A percentile compares a stretch with the other conserved stretches of the same genome.
Evolutionary conservation across 371 early-diverging fungal species (phyloP).

Genomic region (Mortierella sp.): DNA sequence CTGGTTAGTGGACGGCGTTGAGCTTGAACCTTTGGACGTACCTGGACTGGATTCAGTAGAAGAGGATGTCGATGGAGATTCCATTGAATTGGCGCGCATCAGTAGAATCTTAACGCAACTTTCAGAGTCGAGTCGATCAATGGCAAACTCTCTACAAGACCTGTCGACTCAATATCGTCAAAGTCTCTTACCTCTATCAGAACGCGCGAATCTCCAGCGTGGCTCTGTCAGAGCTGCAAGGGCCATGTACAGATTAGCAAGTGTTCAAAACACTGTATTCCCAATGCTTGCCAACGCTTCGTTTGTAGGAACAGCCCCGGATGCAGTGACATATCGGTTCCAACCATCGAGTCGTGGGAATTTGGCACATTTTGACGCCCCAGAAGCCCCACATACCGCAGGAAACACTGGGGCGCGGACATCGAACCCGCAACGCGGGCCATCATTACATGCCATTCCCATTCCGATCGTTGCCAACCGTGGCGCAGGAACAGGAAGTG

Average conservation of each 20-base stretch:
- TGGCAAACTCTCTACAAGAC: conserved; percentile 41
- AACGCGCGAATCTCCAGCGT: conserved; percentile 27
- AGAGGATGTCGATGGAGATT: conserved; percentile 40
- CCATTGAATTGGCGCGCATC: conserved; percentile 35
- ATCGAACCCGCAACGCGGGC: conserved; percentile 2
- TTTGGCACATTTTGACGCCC: not conserved
- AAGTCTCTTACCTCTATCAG: conserved; percentile 16
- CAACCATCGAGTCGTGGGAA: conserved; percentile 22
- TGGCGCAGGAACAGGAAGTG: conserved; percentile 10
- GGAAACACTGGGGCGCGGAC: conserved; percentile 6
- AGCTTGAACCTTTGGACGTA: conserved; percentile 44
- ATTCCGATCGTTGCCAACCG: conserved; percentile 15
- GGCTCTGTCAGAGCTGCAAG: conserved; percentile 46
- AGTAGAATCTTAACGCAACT: conserved; percentile 35
- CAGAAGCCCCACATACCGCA: not conserved
- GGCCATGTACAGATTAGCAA: conserved; percentile 52
- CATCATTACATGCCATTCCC: conserved; percentile 12
- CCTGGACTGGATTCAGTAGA: conserved; percentile 36
- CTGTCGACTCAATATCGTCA: conserved; percentile 37
- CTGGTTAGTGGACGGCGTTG: conserved; percentile 30
- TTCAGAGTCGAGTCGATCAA: conserved; percentile 39
- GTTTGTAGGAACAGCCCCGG: conserved; percentile 42
- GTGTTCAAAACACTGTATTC: conserved; percentile 55
- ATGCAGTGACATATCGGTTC: conserved; percentile 29
- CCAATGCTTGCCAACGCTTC: conserved; percentile 54